Base-by-base conservation (phyloP, 192 early-diverging fungal species). In the Helicostylum pulchrum region DNA sequence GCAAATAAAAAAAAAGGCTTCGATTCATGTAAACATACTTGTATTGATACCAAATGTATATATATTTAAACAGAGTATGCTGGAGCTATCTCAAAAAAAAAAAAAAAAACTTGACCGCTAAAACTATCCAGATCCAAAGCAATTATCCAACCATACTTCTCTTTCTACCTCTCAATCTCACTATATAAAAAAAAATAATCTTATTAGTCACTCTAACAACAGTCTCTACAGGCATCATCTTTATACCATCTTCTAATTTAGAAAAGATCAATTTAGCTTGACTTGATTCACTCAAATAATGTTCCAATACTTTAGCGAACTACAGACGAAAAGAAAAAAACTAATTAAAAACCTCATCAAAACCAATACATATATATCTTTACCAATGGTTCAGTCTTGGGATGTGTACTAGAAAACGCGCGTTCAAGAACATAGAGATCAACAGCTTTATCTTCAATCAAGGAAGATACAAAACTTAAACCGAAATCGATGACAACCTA, bases 361-460 rank as follows among this genome's bases (percentile, higher is more conserved):
- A 54, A 58, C 26, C 26, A 2, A 26, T 31, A 39, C 19, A 19
- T 34, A 43, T 19, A 7, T 62, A 0, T 9, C 11, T 71, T 62
- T 82, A 93, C 90, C 86, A 93, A 71, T 55, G 64, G 53, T 64
- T 93, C 87, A 14, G 91, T 85, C 32, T 91, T 83, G 9, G 94
- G 93, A 78, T 99, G 97, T 6, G 96, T 98, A 73, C 94, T 96
- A 7, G 81, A 67, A 64, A 99, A 88, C 2, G 95, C 91, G 19
- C 93, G 77, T 72, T 99, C 95, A 19, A 99, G 84, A n/a, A 99
- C 97, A 79, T 99, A 99, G 48, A 99, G 82, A 80, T 99, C 97
- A 1, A 99, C 97, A 4, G 92, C 97, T 74, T 97, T 97, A 77
- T 99, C 97, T 70, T 99, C 97, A 15, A 80, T 73, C 69, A 95